These are phyloP conservation scores for button mushroom (Agaricus bisporus) DNA, from an alignment of 768 basidiomycete species.

Conservation along the genomic window DNA sequence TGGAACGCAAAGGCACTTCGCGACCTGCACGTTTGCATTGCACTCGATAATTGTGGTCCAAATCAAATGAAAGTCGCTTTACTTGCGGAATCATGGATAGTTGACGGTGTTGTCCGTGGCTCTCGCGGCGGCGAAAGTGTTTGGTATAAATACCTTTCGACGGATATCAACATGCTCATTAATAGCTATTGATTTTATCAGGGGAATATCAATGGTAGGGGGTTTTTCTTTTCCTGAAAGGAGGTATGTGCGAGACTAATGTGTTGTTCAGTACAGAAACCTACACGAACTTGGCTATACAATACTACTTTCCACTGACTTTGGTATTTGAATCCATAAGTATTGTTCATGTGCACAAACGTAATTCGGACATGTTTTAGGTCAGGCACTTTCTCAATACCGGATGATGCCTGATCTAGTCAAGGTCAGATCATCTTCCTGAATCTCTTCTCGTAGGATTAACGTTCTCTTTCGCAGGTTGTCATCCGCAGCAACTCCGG, in stretches of 20 bases:
- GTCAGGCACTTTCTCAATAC: slow-evolving; percentile 22
- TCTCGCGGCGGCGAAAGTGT: slow-evolving; percentile 21
- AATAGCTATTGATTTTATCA: neutral
- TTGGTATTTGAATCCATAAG: slow-evolving; percentile 14
- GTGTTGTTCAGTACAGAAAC: slow-evolving; percentile 17
- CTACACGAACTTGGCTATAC: slow-evolving; percentile 20
- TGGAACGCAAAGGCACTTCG: slow-evolving; percentile 21
- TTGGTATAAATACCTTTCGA: slow-evolving; percentile 17
- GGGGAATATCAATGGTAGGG: slow-evolving; percentile 23
- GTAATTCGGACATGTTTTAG: slow-evolving; percentile 3
- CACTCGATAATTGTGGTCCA: slow-evolving; percentile 20
- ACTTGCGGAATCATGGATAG: slow-evolving; percentile 22
- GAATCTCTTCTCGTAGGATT: neutral
- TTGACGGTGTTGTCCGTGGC: slow-evolving; percentile 15
- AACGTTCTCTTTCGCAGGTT: slow-evolving; percentile 13
- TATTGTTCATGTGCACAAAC: neutral
- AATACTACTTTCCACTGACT: slow-evolving; percentile 18
- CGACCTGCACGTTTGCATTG: slow-evolving; percentile 23
- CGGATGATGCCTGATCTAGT: slow-evolving; percentile 26
- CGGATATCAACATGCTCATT: neutral
- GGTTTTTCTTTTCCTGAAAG: neutral
- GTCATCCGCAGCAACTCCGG: slow-evolving; percentile 21
- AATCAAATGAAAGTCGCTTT: slow-evolving; percentile 29
- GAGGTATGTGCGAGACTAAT: neutral
- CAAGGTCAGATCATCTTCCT: slow-evolving; percentile 14